Conservation (phyloP, 108 stramenopile genomes). For the Cyclostephanos invisitatus region DNA sequence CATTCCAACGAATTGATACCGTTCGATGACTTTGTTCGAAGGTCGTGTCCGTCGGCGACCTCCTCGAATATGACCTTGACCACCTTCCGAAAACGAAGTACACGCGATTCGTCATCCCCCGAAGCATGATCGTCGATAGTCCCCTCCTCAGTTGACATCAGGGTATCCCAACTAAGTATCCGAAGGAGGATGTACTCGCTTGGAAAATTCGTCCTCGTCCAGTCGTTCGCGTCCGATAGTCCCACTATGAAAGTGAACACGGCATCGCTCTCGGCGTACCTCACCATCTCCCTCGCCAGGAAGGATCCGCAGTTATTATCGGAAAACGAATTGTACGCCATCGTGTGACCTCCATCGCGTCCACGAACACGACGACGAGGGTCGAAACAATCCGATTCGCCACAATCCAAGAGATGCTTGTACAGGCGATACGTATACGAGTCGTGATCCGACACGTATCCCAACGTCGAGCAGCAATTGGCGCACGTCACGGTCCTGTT, state of each 20-base stretch:
- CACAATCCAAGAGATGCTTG: constrained; percentile 69
- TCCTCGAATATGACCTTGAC: constrained; percentile 56
- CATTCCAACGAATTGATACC: constrained; percentile 41
- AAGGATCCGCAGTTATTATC: constrained; percentile 61
- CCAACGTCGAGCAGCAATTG: constrained; percentile 64
- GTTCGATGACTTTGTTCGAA: not conserved
- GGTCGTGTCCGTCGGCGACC: constrained; percentile 1
- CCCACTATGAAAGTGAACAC: constrained; percentile 75
- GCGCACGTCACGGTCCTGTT: constrained; percentile 31
- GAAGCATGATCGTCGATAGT: not conserved
- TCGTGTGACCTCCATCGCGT: not conserved
- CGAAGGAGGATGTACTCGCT: constrained; percentile 59
- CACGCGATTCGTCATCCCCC: not conserved
- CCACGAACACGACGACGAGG: not conserved
- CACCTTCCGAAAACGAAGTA: constrained; percentile 34
- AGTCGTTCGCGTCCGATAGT: constrained; percentile 15
- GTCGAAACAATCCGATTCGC: not conserved
- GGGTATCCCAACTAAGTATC: constrained; percentile 76
- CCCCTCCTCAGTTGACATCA: constrained; percentile 36
- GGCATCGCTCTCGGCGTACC: constrained; percentile 80
- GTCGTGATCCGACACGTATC: constrained; percentile 64
- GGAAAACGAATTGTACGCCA: not conserved
- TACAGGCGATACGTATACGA: constrained; percentile 65
- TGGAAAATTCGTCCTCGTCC: constrained; percentile 8
- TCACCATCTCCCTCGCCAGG: constrained; percentile 76